Evolutionary conservation across 768 basidiomycete genomes (phyloP), one percentile per base, ranked within the genome.

Genomic region (Kwoniella heveanensis): DNA sequence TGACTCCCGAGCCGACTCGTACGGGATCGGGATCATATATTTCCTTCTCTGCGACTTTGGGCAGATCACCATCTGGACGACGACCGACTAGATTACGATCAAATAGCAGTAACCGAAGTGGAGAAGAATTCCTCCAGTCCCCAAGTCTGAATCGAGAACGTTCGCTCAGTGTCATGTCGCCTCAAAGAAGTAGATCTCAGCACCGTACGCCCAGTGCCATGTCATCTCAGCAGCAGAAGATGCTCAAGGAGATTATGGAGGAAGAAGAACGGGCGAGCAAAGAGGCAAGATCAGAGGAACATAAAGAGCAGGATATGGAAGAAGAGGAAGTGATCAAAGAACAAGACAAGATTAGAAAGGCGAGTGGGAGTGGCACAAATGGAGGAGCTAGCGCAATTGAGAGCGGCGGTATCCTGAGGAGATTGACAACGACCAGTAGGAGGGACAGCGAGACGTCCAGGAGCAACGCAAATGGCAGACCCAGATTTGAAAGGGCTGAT

Each of bases 181-280:
- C 47, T 24, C 44, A 30, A 24, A 56, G 47, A 10, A 48, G 32
- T 22, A 49, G 68, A 19, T 44, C 39, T 3, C 39, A 44, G 19
- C 39, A 44, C 15, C 39, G 48, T 22, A 50, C 66, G 17, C 25
- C 54, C 15, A 66, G 61, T 44, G 27, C 55, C 36, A 50, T 69
- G 32, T 64, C 62, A 5, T 52, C 67, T 32, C 50, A 52, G 17
- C 70, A 71, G 27, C 60, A 60, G 50, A 58, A 57, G 22, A 30
- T 71, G 24, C 39, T 68, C 27, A 48, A 57, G 17, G 64, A 68
- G 53, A 64, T 71, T 17, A 68, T 71, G 66, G 57, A 57, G 47
- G 70, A 71, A 37, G 70, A 71, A 56, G n/a, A 50, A 10, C 19
- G 27, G 19, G 60, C 56, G 12, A 47, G 26, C 15, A 39, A 60